Base-by-base conservation (phyloP, 768 basidiomycete species). In the Suillus subalutaceus region DNA sequence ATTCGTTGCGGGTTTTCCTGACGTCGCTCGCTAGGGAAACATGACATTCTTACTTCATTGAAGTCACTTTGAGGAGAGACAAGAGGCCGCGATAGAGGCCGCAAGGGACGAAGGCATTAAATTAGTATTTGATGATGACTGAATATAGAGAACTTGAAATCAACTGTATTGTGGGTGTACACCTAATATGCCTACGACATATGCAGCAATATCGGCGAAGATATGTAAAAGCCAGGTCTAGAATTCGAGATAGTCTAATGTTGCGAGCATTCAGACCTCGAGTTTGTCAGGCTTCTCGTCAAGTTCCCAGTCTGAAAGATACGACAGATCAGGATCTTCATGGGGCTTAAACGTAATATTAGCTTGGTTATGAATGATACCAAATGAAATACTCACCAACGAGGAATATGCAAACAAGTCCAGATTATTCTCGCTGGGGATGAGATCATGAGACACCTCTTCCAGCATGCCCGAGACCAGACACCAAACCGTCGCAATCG, bases 41-140 rank as follows among this genome's bases (percentile, higher is more conserved):
- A 78, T 4, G 83, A 84, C n/a, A 88, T 90, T 50, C 71, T 90
- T 16, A 70, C 77, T 35, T 86, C 85, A 0, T 72, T 92, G 2
- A 70, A 90, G n/a, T 72, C 90, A 84, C 70, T 80, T 83, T 13
- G 69, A 74, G 37, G 74, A 77, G 46, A 87, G 86, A 71, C 86
- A 85, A 72, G 71, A 76, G 13, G 74, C 75, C 4, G 87, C 83
- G 4, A 69, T 89, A 37, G 78, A 80, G 48, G 70, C 77, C 48
- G 90, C 90, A 10, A 80, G 79, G 8, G 79, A 81, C 32, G 73
- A 80, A 67, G 90, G 88, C 0, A 77, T 89, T 26, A 84, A 88
- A 57, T 72, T 90, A 38, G 80, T 85, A 30, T 75, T 88, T 4
- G 85, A 87, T 46, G 78, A 75, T 1, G 59, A 60, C 30, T 60